Percentiles rank a stretch among this genome's conserved stretches.
phyloP scores from a whole-genome alignment of 1,284 basidiomycete genomes.

The Hemileia vastatrix region DNA sequence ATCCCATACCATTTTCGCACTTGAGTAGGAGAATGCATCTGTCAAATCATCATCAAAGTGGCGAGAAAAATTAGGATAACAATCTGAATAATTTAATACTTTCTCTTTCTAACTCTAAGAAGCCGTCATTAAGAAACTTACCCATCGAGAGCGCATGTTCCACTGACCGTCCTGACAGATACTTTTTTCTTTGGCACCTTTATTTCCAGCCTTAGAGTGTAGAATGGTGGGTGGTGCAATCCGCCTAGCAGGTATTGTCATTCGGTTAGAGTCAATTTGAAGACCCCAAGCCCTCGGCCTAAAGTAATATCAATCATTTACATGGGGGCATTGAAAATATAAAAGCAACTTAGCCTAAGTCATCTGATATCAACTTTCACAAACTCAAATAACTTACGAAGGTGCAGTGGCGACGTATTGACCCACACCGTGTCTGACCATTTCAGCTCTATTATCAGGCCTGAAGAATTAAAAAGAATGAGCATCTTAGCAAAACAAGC shows the following conservation, averaged over 20 bases:
- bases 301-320: neutral
- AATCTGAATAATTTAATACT: too few species aligned
- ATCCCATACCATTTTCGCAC: too few species aligned
- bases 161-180: conserved; percentile 4
- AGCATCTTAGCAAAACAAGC: too few species aligned
- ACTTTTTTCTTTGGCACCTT: neutral
- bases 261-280: conserved; percentile 1
- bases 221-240: conserved; percentile 11
- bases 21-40: too few species aligned
- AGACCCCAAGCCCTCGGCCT: conserved; percentile 15
- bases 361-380: neutral
- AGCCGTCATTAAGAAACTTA: neutral
- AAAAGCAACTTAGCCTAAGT: neutral
- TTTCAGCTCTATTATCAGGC: conserved; percentile 10
- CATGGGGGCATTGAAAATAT: too few species aligned
- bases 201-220: neutral
- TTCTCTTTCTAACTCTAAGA: too few species aligned
- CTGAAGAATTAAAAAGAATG: too few species aligned
- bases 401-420: neutral
- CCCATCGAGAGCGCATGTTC: conserved; percentile 8
- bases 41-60: neutral
- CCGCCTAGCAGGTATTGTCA: conserved; percentile 12
- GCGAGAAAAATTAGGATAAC: neutral
- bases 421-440: conserved; percentile 12
- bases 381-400: neutral